Evolutionary conservation across 192 early-diverging fungal species (phyloP).

Genomic region (Entomortierella chlamydospora): DNA sequence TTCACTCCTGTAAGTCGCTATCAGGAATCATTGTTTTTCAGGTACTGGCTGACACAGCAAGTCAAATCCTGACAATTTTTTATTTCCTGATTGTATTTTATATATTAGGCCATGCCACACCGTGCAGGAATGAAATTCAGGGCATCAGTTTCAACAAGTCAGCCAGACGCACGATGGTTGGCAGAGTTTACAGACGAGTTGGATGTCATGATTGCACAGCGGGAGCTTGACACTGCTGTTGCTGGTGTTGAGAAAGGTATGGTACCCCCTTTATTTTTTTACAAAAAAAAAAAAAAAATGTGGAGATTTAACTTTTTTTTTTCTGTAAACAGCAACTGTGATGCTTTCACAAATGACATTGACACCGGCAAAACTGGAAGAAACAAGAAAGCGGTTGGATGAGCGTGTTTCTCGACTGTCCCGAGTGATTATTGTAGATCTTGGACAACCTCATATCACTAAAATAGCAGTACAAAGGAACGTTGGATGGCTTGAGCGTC

Average conservation of each 20-base stretch:
- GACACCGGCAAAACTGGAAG: conserved; percentile 48
- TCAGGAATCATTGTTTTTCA: background rate
- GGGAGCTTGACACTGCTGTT: conserved; percentile 91
- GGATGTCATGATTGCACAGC: conserved; percentile 92
- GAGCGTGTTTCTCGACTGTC: conserved; percentile 58
- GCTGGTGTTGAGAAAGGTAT: conserved; percentile 72
- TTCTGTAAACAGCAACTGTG: conserved; percentile 34
- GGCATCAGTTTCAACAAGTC: conserved; percentile 25
- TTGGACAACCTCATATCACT: conserved; percentile 84
- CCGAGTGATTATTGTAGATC: conserved; percentile 65
- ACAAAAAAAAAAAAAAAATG: too few relatives aligned
- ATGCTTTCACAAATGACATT: conserved; percentile 44
- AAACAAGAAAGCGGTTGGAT: conserved; percentile 56
- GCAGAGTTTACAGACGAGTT: conserved; percentile 87
- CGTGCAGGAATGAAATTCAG: conserved; percentile 44
- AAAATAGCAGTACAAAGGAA: conserved; percentile 83
- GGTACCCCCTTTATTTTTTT: too few relatives aligned
- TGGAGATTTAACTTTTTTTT: background rate
- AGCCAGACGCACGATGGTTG: conserved; percentile 67
- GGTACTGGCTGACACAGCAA: background rate
- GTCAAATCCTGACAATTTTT: too few relatives aligned
- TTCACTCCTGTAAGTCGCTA: conserved; percentile 23
- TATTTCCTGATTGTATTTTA: background rate
- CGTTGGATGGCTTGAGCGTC: conserved; percentile 82
- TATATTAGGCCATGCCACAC: conserved; percentile 37